Base-by-base conservation (phyloP, 2,329 filamentous ascomycete species). In the Gaeumannomyces sp. region DNA sequence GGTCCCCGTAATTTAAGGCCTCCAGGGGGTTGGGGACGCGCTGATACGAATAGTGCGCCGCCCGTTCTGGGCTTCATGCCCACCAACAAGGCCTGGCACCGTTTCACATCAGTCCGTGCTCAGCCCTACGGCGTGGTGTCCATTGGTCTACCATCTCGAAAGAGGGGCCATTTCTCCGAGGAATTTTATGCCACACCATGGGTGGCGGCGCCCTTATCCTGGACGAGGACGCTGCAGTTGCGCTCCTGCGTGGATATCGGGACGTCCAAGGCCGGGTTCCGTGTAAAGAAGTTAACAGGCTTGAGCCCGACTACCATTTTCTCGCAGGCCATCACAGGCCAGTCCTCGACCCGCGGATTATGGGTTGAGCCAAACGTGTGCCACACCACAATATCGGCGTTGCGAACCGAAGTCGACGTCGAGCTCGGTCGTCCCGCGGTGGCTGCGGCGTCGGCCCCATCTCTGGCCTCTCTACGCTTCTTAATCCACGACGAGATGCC, bases 271-370 rank as follows among this genome's bases (percentile, higher is more conserved):
- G 66, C 63, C 22, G 67, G 67, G 29, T 68, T 67, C 27, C 28
- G n/a, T 0, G 35, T 38, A 35, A 68, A 66, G 50, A 68, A 68
- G 38, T 66, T 65, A 38, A 61, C 60, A 0, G 67, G 66, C 63
- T 66, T 64, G 22, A 68, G 62, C 7, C 59, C 59, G 1, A 68
- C 64, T 22, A 58, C 50, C 27, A 68, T 63, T n/a, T 63, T 66
- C 27, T 68, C 65, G 28, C 62, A 60, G 14, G 62, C 57, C 88
- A 90, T 90, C 6, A 89, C 85, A 0, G 86, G 87, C 78, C 88
- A 90, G 70, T 90, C 87, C 69, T 90, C 87, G 14, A 84, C 80
- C 0, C 87, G 78, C 0, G 87, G 86, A 29, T 88, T 84, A 68
- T 90, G 87, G 45, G 88, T 89, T 31, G 88, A 82, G 25, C 87